Evolutionary conservation across 2,329 filamentous ascomycete genomes (phyloP).

Genomic region (Fusarium sp.): DNA sequence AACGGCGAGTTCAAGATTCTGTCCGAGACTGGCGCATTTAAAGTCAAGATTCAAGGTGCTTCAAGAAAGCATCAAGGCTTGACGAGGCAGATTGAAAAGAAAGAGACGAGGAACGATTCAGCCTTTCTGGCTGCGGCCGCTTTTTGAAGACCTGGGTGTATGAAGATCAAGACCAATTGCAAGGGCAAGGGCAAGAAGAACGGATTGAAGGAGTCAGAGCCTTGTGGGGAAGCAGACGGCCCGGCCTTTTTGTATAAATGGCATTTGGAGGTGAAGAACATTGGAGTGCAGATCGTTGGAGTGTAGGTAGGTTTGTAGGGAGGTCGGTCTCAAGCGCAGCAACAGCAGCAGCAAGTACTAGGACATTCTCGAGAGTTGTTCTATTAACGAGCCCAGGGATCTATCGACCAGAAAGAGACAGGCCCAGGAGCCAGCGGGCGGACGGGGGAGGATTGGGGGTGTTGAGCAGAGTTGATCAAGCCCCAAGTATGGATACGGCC

Average conservation of each 20-base stretch:
- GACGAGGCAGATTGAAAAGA: conserved; percentile 43
- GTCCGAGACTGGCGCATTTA: conserved; percentile 46
- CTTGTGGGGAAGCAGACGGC: conserved; percentile 44
- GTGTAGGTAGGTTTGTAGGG: conserved; percentile 32
- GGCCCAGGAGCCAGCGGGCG: conserved; percentile 33
- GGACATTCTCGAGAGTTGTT: conserved; percentile 35
- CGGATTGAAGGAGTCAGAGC: conserved; percentile 41
- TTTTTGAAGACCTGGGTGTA: conserved; percentile 43
- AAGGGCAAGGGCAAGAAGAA: conserved; percentile 31
- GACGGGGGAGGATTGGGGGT: conserved; percentile 26
- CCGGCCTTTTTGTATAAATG: conserved; percentile 46
- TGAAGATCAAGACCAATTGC: conserved; percentile 29
- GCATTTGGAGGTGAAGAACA: conserved; percentile 43
- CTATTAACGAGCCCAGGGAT: conserved; percentile 42
- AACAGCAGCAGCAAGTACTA: conserved; percentile 26
- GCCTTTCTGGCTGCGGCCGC: conserved; percentile 47
- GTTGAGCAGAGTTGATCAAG: conserved; percentile 30
- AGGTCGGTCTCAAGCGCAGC: conserved; percentile 26
- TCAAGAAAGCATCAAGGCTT: conserved; percentile 27
- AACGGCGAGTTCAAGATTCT: conserved; percentile 30
- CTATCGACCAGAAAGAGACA: conserved; percentile 27
- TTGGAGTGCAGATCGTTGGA: conserved; percentile 45
- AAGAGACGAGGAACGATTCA: conserved; percentile 33
- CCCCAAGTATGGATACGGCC: conserved; percentile 36
- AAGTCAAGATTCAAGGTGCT: conserved; percentile 30